These are phyloP conservation scores for Trichoderma semiorbis DNA, from an alignment of 2,329 filamentous ascomycete species.

Conservation along the genomic window DNA sequence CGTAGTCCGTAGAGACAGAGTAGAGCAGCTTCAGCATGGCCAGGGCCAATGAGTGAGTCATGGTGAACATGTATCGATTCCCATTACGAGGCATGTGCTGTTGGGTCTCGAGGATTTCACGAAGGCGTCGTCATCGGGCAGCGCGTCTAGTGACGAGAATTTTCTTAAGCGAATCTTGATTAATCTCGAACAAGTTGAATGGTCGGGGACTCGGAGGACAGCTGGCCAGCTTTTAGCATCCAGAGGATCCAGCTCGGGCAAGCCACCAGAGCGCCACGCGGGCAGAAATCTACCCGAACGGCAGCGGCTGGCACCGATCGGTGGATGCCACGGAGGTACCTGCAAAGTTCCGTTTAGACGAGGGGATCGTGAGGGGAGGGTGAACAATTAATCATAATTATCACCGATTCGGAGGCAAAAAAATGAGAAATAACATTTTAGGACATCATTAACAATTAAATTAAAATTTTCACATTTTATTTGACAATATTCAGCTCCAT, in stretches of 20 bases:
- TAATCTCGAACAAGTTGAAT: background rate
- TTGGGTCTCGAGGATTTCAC: background rate
- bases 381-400: background rate
- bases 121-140: background rate
- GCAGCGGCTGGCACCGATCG: background rate
- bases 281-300: conserved; percentile 4
- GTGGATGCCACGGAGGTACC: background rate
- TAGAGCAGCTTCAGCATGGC: background rate
- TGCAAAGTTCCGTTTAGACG: background rate
- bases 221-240: background rate
- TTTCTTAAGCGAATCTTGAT: background rate
- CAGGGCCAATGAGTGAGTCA: conserved; percentile 4
- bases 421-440: too few relatives aligned
- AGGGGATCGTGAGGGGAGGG: too few relatives aligned
- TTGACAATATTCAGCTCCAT: accelerated
- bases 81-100: background rate
- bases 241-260: background rate
- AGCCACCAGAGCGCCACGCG: conserved; percentile 6
- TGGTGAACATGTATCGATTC: background rate
- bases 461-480: background rate
- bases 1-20: too few relatives aligned
- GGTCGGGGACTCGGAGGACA: background rate
- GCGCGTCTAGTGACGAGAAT: background rate
- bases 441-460: too few relatives aligned
- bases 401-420: background rate